phyloP scores from a whole-genome alignment of 441 rosid species.

The Pelargonium cotyledonis region DNA sequence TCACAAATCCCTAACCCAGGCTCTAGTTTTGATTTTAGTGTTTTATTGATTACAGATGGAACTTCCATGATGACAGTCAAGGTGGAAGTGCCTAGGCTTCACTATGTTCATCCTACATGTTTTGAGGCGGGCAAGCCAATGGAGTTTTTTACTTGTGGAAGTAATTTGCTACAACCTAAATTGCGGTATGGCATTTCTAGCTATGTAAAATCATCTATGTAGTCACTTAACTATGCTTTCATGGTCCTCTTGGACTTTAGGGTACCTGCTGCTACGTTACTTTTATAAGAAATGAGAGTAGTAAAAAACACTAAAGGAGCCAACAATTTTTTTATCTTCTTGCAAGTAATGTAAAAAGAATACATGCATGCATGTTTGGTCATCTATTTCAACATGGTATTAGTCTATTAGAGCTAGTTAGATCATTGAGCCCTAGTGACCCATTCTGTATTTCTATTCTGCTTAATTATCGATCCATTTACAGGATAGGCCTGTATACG shows the following conservation, averaged over 20 bases:
- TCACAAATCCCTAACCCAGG: not conserved
- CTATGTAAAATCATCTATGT: not conserved
- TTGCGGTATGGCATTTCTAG: slow-evolving; percentile 46
- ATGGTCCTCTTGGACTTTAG: not conserved
- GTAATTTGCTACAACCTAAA: slow-evolving; percentile 65
- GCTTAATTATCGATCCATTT: too few relatives aligned
- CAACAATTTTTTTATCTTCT: too few relatives aligned
- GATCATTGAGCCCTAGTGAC: too few relatives aligned
- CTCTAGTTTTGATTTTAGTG: not conserved
- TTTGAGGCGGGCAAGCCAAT: slow-evolving; percentile 93
- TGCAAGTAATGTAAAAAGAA: too few relatives aligned
- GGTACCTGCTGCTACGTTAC: not conserved
- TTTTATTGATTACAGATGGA: slow-evolving; percentile 45
- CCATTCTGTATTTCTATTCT: too few relatives aligned
- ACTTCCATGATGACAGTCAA: slow-evolving; percentile 50
- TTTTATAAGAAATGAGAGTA: not conserved
- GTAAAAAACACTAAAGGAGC: not conserved
- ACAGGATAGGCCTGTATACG: too few relatives aligned
- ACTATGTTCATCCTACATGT: slow-evolving; percentile 74
- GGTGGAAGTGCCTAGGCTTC: slow-evolving; percentile 62
- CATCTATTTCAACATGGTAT: too few relatives aligned
- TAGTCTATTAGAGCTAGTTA: too few relatives aligned
- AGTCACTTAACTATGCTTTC: not conserved
- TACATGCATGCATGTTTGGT: too few relatives aligned
- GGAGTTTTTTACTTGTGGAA: slow-evolving; percentile 83